Percentiles rank a stretch among this genome's conserved stretches.
Conservation (phyloP, 495 filamentous ascomycete genomes). For the Hypoxylon intermedium region DNA sequence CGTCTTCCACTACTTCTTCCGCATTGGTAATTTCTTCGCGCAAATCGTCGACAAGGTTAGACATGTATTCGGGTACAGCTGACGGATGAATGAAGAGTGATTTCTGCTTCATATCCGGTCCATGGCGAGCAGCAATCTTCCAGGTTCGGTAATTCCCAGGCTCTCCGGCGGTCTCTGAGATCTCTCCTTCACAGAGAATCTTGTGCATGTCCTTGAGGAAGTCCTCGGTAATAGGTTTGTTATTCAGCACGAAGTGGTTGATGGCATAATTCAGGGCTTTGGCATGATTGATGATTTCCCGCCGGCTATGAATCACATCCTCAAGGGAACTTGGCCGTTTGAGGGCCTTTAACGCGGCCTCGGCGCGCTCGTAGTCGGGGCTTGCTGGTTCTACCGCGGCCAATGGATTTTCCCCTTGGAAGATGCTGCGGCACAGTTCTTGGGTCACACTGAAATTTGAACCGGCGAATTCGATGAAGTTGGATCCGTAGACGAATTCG, state of each 20-base stretch:
- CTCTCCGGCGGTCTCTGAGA: constrained; percentile 26
- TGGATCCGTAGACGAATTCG: constrained; percentile 40
- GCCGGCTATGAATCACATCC: constrained; percentile 33
- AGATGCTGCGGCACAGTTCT: constrained; percentile 26
- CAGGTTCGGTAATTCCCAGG: constrained; percentile 31
- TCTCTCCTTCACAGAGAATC: constrained; percentile 33
- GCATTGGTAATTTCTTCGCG: constrained; percentile 16
- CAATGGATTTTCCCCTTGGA: constrained; percentile 11
- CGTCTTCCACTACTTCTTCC: too few species aligned
- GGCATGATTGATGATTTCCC: constrained; percentile 49
- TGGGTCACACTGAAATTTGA: constrained; percentile 28
- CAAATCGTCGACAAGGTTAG: constrained; percentile 39
- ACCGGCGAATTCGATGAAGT: constrained; percentile 40
- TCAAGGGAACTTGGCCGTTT: not conserved
- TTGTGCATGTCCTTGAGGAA: constrained; percentile 44
- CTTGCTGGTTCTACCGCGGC: constrained; percentile 17
- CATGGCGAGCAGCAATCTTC: constrained; percentile 36
- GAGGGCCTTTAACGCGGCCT: constrained; percentile 2
- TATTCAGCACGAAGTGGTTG: constrained; percentile 29
- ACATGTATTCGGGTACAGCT: constrained; percentile 44
- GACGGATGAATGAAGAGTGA: constrained; percentile 37
- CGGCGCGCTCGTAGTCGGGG: constrained; percentile 30
- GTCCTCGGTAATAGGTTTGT: constrained; percentile 37
- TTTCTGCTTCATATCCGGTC: constrained; percentile 38
- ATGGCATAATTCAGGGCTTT: constrained; percentile 42